phyloP scores from a whole-genome alignment of 2,329 filamentous ascomycete genomes.

The Huntiella decipiens region DNA sequence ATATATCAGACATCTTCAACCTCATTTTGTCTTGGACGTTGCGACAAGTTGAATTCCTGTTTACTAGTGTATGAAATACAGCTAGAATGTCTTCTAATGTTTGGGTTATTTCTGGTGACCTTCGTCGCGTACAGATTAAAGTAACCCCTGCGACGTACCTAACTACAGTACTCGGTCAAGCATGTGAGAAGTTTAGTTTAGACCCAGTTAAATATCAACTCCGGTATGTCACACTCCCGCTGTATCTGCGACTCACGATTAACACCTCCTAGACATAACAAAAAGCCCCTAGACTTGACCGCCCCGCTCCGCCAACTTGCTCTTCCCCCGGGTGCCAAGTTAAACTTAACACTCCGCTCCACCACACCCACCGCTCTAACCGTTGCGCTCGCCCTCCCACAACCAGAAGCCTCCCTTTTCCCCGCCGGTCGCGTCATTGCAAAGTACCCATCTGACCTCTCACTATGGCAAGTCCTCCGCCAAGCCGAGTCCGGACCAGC shows the following conservation, averaged over 20 bases:
- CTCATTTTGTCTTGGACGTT: no score
- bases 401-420: slow-evolving; percentile 43
- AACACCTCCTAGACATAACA: slow-evolving; percentile 42
- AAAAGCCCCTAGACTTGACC: slow-evolving; percentile 72
- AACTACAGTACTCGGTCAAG: slow-evolving; percentile 70
- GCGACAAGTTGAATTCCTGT: no score
- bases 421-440: slow-evolving; percentile 53
- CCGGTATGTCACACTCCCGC: slow-evolving; percentile 35
- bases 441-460: slow-evolving; percentile 75
- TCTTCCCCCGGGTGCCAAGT: slow-evolving; percentile 67
- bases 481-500: slow-evolving; percentile 67
- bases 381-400: slow-evolving; percentile 71
- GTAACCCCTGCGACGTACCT: slow-evolving; percentile 65
- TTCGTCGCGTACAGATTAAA: slow-evolving; percentile 63
- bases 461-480: slow-evolving; percentile 74
- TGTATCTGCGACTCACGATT: neutral
- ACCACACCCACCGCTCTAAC: slow-evolving; percentile 71
- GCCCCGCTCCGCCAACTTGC: slow-evolving; percentile 68
- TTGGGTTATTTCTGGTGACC: slow-evolving; percentile 64
- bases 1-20: no score
- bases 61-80: neutral
- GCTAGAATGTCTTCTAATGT: slow-evolving; percentile 63
- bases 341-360: slow-evolving; percentile 77
- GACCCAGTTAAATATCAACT: slow-evolving; percentile 56
- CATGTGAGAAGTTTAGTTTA: slow-evolving; percentile 64